phyloP scores from a whole-genome alignment of 495 filamentous ascomycete species.

The Penicillium chermesinum region DNA sequence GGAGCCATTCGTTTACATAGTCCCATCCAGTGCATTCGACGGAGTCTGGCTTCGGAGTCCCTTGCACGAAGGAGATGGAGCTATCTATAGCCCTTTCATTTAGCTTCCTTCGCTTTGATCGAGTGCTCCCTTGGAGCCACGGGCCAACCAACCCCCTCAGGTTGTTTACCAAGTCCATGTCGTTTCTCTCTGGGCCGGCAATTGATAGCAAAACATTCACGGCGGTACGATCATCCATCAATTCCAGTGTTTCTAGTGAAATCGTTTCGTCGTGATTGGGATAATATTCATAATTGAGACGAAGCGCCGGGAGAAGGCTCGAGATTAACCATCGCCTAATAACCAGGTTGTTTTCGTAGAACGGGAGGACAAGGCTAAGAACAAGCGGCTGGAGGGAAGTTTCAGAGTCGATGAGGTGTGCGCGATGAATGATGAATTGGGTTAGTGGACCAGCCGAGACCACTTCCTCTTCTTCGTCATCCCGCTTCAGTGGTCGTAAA shows the following conservation, averaged over 20 bases:
- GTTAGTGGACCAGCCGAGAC: slow-evolving; percentile 53
- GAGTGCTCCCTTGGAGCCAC: slow-evolving; percentile 70
- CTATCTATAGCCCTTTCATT: slow-evolving; percentile 27
- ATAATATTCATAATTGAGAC: slow-evolving; percentile 83
- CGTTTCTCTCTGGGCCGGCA: slow-evolving; percentile 40
- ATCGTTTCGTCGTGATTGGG: slow-evolving; percentile 50
- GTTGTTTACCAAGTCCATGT: slow-evolving; percentile 58
- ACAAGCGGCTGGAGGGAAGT: slow-evolving; percentile 71
- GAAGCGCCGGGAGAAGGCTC: slow-evolving; percentile 67
- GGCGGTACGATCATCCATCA: slow-evolving; percentile 53
- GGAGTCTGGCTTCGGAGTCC: slow-evolving; percentile 15
- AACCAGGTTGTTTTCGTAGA: slow-evolving; percentile 60
- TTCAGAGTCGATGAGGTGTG: slow-evolving; percentile 70
- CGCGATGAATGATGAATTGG: slow-evolving; percentile 70
- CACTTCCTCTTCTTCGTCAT: slow-evolving; percentile 38
- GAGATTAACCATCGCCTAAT: slow-evolving; percentile 75
- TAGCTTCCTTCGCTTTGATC: slow-evolving; percentile 56
- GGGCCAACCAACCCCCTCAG: slow-evolving; percentile 71
- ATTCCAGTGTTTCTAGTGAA: slow-evolving; percentile 56
- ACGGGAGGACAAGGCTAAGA: slow-evolving; percentile 66
- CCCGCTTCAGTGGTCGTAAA: slow-evolving; percentile 55
- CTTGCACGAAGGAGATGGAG: slow-evolving; percentile 27
- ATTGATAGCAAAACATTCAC: slow-evolving; percentile 66
- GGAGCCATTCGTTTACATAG: slow-evolving; percentile 75
- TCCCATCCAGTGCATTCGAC: slow-evolving; percentile 57